Base-by-base conservation (phyloP, 768 basidiomycete genomes). In the Bullera alba region DNA sequence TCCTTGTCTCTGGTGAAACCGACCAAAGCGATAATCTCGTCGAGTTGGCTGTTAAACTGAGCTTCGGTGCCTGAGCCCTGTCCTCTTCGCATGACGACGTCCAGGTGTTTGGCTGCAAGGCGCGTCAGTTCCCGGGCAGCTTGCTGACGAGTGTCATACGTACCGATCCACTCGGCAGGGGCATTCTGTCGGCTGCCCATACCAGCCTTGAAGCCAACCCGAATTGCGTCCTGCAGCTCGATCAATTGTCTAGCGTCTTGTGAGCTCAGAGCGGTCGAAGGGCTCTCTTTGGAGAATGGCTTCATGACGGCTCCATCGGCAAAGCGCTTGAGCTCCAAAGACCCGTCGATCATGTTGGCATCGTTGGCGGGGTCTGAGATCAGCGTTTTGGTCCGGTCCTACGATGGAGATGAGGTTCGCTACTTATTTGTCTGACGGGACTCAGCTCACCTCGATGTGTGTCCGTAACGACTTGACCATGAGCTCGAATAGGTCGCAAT, bases 11-110 rank as follows among this genome's bases (percentile, higher is more conserved):
- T 79, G 50, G 96, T 79, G 74, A 82, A 99, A 39, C 93, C 81
- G 79, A 99, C 96, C 26, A 97, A 80, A 1, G 83, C 87, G 73
- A 96, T 93, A 0, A 93, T 91, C 75, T 95, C 95, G 69, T 96
- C 93, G 48, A 99, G 75, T 4, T 92, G 80, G 29, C 71, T 70
- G 60, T 96, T 91, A 46, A 97, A 84, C 63, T 96, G 92, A 10
- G 79, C 76, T 57, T 97, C 95, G 19, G 87, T 82, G 46, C 78
- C 74, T 8, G 79, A 77, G 28, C 83, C 82, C 69, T 93, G 89
- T 0, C 93, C 92, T 51, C 80, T 81, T 38, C 91, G 80, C 85
- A 97, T 85, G 19, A 84, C 80, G 42, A 77, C 79, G 72, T 97
- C 92, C 42, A 97, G 76, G 69, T 89, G 81, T 67, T 86, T 89